Conservation (phyloP, 1,284 basidiomycete species). For the Cryptococcus sp. region DNA sequence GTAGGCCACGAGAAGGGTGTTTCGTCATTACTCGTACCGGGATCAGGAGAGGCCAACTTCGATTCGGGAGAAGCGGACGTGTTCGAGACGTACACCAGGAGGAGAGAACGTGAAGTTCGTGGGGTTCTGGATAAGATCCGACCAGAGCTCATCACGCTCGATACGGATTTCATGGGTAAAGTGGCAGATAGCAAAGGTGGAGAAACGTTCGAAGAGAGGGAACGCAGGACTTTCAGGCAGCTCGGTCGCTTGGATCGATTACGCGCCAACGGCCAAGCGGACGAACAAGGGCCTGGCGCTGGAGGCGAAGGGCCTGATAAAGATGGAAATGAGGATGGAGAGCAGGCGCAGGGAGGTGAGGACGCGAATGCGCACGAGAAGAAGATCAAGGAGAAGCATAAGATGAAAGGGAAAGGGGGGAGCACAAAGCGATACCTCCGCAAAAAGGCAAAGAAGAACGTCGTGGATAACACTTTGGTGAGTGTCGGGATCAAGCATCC, state of each 20-base stretch:
- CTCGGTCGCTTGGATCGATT: constrained; percentile 73
- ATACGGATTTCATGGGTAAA: constrained; percentile 78
- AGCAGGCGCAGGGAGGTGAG: constrained; percentile 43
- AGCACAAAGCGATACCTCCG: constrained; percentile 76
- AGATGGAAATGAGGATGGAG: constrained; percentile 43
- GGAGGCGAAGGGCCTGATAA: constrained; percentile 45
- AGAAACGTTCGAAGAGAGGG: constrained; percentile 59
- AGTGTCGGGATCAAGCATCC: constrained; percentile 46
- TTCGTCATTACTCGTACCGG: constrained; percentile 84
- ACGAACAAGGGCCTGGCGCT: constrained; percentile 60
- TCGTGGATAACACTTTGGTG: constrained; percentile 82
- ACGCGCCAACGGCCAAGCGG: constrained; percentile 68
- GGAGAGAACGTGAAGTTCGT: constrained; percentile 90
- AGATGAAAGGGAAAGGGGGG: constrained; percentile 58
- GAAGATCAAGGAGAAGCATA: constrained; percentile 16
- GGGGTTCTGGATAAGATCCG: constrained; percentile 91
- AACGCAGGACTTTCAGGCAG: constrained; percentile 64
- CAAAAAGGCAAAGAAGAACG: constrained; percentile 84
- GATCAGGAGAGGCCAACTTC: constrained; percentile 91
- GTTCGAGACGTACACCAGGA: constrained; percentile 78
- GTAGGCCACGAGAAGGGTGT: constrained; percentile 71
- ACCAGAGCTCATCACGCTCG: constrained; percentile 89
- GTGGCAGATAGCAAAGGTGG: constrained; percentile 63
- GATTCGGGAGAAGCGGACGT: constrained; percentile 93
- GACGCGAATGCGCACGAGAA: constrained; percentile 54